These are phyloP conservation scores for Talaromyces funiculosus DNA, from an alignment of 2,329 filamentous ascomycete genomes.

Conservation along the genomic window DNA sequence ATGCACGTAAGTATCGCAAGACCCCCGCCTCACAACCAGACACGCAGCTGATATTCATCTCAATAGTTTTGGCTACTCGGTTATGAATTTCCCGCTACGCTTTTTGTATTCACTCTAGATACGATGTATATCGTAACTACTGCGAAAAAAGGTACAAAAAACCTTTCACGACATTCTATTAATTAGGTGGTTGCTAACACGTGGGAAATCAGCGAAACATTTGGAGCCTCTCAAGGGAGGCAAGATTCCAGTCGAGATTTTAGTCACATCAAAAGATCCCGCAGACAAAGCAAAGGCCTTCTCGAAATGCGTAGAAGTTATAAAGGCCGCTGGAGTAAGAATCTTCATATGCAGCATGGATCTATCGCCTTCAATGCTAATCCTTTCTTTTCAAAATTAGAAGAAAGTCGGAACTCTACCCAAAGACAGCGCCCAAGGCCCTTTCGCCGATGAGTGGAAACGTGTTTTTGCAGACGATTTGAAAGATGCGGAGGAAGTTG, in stretches of 20 bases:
- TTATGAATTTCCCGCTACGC: slow-evolving; percentile 94
- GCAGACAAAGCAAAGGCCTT: slow-evolving; percentile 90
- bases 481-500: slow-evolving; percentile 83
- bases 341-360: neutral
- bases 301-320: slow-evolving; percentile 72
- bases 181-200: neutral
- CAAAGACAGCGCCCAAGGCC: slow-evolving; percentile 78
- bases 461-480: slow-evolving; percentile 69
- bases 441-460: slow-evolving; percentile 96
- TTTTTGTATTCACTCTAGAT: slow-evolving; percentile 87
- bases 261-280: slow-evolving; percentile 85
- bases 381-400: slow-evolving; percentile 38
- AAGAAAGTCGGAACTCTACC: slow-evolving; percentile 84
- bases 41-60: slow-evolving; percentile 11
- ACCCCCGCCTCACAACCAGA: neutral
- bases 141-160: slow-evolving; percentile 77
- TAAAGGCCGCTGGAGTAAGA: slow-evolving; percentile 78
- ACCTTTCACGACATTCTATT: neutral
- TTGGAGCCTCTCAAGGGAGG: slow-evolving; percentile 86
- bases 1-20: slow-evolving; percentile 65
- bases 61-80: slow-evolving; percentile 91
- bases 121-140: slow-evolving; percentile 90
- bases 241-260: slow-evolving; percentile 84
- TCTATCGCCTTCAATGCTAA: neutral
- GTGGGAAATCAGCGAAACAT: slow-evolving; percentile 65